These are phyloP conservation scores for Rhazya stricta DNA, from an alignment of 257 asterid genomes.

Conservation along the genomic window DNA sequence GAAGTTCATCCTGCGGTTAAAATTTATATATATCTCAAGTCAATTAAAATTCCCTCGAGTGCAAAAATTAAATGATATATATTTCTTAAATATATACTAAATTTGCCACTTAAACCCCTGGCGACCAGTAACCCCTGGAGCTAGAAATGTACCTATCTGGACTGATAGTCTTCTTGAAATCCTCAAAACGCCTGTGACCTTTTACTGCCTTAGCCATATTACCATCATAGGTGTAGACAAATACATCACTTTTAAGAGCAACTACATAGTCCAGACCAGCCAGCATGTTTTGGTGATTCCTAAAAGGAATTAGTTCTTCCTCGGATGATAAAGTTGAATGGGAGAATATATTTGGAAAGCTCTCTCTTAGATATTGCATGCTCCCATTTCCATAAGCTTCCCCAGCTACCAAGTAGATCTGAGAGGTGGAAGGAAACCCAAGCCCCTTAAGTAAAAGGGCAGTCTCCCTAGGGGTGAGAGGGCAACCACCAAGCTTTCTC, in stretches of 20 bases:
- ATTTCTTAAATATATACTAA: not conserved
- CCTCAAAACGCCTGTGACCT: slow-evolving; percentile 88
- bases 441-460: slow-evolving; percentile 83
- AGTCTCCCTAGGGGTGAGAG: slow-evolving; percentile 92
- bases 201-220: slow-evolving; percentile 99
- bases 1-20: slow-evolving; percentile 57
- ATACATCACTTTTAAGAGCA: slow-evolving; percentile 81
- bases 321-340: slow-evolving; percentile 68
- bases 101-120: not conserved
- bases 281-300: slow-evolving; percentile 88
- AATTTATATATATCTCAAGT: not conserved
- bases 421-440: slow-evolving; percentile 66
- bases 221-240: slow-evolving; percentile 87
- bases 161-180: slow-evolving; percentile 80
- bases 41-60: not conserved
- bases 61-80: not conserved
- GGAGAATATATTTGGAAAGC: slow-evolving; percentile 69
- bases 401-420: slow-evolving; percentile 90
- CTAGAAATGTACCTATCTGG: slow-evolving; percentile 61
- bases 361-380: slow-evolving; percentile 70
- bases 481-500: slow-evolving; percentile 87
- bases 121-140: not conserved
- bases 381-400: slow-evolving; percentile 93
- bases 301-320: slow-evolving; percentile 65
- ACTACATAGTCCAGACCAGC: slow-evolving; percentile 94